These are phyloP conservation scores for Tetracladium maxilliforme DNA, from an alignment of 2,329 filamentous ascomycete genomes.

Conservation along the genomic window DNA sequence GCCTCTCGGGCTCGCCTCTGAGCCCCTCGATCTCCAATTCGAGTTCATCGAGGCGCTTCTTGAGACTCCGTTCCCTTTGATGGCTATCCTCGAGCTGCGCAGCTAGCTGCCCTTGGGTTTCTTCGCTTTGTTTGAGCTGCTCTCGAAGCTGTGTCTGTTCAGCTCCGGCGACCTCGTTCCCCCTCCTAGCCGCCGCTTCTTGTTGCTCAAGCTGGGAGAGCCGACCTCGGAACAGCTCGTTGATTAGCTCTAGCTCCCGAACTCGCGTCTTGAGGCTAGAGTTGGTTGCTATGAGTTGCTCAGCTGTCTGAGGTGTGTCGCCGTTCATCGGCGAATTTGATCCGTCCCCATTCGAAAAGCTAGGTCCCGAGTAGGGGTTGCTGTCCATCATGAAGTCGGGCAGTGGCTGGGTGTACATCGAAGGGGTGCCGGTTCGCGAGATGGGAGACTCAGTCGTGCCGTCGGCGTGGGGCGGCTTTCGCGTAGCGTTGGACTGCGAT, in stretches of 20 bases:
- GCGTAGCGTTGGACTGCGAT: no score
- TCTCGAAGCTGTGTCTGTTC: constrained; percentile 41
- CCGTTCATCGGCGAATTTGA: constrained; percentile 33
- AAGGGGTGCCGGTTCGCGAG: constrained; percentile 66
- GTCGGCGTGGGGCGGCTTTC: constrained; percentile 49
- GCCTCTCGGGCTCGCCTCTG: no score
- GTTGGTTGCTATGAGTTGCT: constrained; percentile 67
- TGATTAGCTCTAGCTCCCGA: constrained; percentile 90
- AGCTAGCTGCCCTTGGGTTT: constrained; percentile 24
- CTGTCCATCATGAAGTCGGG: constrained; percentile 65
- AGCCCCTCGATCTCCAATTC: no score
- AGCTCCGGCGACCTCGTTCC: constrained; percentile 41
- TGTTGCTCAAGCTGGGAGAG: constrained; percentile 65
- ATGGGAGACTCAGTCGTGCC: constrained; percentile 66
- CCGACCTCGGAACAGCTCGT: constrained; percentile 62
- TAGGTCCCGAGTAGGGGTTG: constrained; percentile 34
- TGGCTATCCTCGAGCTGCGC: constrained; percentile 64
- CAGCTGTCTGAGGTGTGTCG: constrained; percentile 57
- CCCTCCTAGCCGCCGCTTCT: constrained; percentile 51
- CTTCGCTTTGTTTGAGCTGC: constrained; percentile 32
- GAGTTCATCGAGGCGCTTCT: constrained; percentile 67
- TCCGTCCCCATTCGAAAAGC: constrained; percentile 32
- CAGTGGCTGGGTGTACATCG: constrained; percentile 59
- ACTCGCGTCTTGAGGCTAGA: constrained; percentile 88
- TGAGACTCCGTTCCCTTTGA: constrained; percentile 65